phyloP scores from a whole-genome alignment of 257 asterid species.

The Lantana camara region DNA sequence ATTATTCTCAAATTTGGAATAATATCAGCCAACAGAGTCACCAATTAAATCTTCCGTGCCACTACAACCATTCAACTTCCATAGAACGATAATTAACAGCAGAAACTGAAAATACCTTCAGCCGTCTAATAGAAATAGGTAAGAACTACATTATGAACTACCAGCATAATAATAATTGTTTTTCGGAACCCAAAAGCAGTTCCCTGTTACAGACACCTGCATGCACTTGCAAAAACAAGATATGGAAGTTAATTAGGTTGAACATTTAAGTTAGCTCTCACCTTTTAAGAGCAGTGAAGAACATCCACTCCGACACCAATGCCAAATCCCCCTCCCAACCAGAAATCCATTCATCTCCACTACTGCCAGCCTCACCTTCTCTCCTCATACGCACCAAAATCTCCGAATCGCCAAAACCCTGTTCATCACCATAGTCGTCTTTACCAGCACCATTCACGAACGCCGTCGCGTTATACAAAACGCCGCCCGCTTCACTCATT shows the following conservation, averaged over 20 bases:
- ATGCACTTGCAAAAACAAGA: neutral
- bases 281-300: constrained; percentile 70
- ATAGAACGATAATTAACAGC: neutral
- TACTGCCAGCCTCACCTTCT: constrained; percentile 37
- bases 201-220: constrained; percentile 2
- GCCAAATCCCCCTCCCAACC: constrained; percentile 48
- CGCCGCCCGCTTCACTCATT: constrained; percentile 30
- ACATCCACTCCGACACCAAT: constrained; percentile 81
- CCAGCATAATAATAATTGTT: no score
- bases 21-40: neutral
- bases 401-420: constrained; percentile 34
- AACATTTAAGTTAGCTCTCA: constrained; percentile 19
- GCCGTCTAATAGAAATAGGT: neutral
- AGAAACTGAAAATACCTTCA: neutral
- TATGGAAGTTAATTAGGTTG: constrained; percentile 1
- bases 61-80: constrained; percentile 1
- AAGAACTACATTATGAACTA: neutral
- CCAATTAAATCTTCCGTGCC: constrained; percentile 4
- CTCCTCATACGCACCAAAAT: constrained; percentile 47
- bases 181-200: neutral
- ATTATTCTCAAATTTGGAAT: neutral
- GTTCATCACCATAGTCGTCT: constrained; percentile 17
- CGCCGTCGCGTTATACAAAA: constrained; percentile 36
- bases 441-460: constrained; percentile 24
- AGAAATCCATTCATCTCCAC: constrained; percentile 39